Conservation (phyloP, 371 early-diverging fungal species). For the Chytridiales sp. region DNA sequence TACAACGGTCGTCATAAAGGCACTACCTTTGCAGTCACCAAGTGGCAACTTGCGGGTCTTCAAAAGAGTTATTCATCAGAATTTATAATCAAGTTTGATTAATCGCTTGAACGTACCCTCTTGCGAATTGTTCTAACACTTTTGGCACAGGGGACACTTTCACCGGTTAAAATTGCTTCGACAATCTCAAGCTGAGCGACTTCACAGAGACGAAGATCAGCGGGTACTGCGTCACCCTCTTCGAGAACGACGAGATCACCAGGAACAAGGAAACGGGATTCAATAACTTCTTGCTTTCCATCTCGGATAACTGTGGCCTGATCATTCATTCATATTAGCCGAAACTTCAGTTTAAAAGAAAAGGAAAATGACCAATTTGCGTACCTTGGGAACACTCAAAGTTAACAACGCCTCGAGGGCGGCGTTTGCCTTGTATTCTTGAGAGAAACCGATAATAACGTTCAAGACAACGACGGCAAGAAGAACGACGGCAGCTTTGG, state of each 20-base stretch:
- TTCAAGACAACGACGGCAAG: conserved; percentile 73
- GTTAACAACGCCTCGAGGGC: conserved; percentile 83
- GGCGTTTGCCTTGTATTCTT: conserved; percentile 86
- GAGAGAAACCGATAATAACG: conserved; percentile 78
- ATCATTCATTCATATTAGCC: conserved; percentile 9
- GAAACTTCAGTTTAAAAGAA: conserved; percentile 20
- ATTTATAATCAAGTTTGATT: conserved; percentile 4
- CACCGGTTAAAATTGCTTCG: conserved; percentile 87
- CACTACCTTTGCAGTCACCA: conserved; percentile 79
- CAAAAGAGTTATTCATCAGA: conserved; percentile 20
- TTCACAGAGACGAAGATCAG: conserved; percentile 82
- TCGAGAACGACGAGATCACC: conserved; percentile 85
- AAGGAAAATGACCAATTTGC: conserved; percentile 18
- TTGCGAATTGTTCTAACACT: conserved; percentile 44
- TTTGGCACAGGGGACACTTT: conserved; percentile 73
- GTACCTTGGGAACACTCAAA: conserved; percentile 70
- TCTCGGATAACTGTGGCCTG: conserved; percentile 73
- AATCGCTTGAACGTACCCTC: conserved; percentile 28
- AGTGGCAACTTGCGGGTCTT: conserved; percentile 68
- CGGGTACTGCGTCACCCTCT: conserved; percentile 85
- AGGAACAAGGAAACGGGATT: conserved; percentile 74
- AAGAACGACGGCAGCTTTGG: conserved; percentile 64
- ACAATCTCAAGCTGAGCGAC: conserved; percentile 78
- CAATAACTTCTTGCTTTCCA: conserved; percentile 61
- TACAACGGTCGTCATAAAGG: conserved; percentile 83